phyloP scores from a whole-genome alignment of 164 flowering plant genomes.

The Umbellularia californica region DNA sequence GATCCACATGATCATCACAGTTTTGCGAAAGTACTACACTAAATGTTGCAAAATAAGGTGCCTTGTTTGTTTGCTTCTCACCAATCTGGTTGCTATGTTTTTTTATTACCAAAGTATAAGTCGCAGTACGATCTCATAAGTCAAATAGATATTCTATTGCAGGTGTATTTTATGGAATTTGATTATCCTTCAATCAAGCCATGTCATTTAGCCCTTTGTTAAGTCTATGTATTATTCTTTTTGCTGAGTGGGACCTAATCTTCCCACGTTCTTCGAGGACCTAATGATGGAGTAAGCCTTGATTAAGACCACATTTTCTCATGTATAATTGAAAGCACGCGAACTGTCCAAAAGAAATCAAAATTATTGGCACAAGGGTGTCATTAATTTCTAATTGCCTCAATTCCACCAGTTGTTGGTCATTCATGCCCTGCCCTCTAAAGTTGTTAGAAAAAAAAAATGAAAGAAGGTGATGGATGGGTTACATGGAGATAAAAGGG shows the following conservation, averaged over 20 bases:
- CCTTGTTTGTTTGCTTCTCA: too few species aligned
- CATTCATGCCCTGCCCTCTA: neutral
- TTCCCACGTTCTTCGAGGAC: neutral
- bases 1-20: too few species aligned
- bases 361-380: neutral
- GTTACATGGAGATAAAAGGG: neutral
- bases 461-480: too few species aligned
- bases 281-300: neutral
- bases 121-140: too few species aligned
- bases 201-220: neutral
- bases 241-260: neutral
- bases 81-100: neutral
- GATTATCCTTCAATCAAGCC: neutral
- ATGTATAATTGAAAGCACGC: neutral
- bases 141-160: neutral
- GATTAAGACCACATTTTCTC: neutral
- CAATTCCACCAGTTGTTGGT: neutral
- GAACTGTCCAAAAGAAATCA: neutral
- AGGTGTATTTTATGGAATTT: too few species aligned
- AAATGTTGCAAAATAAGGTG: too few species aligned
- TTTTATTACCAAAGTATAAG: neutral
- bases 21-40: too few species aligned
- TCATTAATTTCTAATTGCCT: neutral
- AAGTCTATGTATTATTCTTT: neutral
- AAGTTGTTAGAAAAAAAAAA: too few species aligned